phyloP scores from a whole-genome alignment of 164 flowering plant genomes.

The Akebia trifoliata region DNA sequence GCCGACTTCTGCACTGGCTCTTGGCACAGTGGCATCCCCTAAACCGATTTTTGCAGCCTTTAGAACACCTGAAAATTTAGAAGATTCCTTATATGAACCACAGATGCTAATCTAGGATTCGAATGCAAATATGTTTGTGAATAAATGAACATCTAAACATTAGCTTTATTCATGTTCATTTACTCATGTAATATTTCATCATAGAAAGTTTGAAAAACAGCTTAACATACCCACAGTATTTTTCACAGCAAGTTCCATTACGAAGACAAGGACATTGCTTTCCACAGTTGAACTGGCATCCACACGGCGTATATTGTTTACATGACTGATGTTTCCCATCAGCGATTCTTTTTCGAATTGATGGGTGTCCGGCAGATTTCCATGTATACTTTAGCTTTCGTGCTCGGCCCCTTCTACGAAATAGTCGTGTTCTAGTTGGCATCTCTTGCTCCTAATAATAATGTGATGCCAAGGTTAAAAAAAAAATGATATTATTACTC shows the following conservation, averaged over 20 bases:
- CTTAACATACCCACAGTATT: constrained; percentile 90
- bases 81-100: not conserved
- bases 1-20: constrained; percentile 96
- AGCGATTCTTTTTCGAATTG: constrained; percentile 79
- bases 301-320: constrained; percentile 88
- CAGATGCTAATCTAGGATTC: not conserved
- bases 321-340: constrained; percentile 72
- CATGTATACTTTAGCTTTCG: constrained; percentile 81
- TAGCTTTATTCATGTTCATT: constrained; percentile 2
- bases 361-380: constrained; percentile 90
- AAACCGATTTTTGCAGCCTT: constrained; percentile 91
- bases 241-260: constrained; percentile 94
- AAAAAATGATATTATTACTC: too few relatives aligned
- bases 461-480: not conserved
- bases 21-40: constrained; percentile 99
- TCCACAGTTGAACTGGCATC: constrained; percentile 74
- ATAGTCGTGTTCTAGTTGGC: constrained; percentile 51
- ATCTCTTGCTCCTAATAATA: constrained; percentile 52
- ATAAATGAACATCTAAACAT: not conserved
- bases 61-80: constrained; percentile 64
- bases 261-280: constrained; percentile 81
- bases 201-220: not conserved
- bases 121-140: not conserved
- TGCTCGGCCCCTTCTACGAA: constrained; percentile 80
- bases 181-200: not conserved